phyloP scores from a whole-genome alignment of 495 filamentous ascomycete species.

The Neurospora africana region DNA sequence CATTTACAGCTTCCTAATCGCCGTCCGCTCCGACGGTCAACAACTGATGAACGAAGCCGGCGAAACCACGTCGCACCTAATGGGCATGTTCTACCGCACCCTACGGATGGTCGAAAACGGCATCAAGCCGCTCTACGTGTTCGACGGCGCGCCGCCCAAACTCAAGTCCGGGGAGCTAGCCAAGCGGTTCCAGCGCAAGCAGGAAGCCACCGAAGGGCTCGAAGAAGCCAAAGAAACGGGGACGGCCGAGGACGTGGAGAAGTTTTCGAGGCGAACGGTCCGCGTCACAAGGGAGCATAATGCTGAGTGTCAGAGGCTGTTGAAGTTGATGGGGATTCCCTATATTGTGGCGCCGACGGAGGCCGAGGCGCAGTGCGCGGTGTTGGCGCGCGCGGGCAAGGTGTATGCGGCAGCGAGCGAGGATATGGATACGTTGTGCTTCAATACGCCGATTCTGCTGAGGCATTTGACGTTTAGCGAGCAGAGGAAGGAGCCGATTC shows the following conservation, averaged over 20 bases:
- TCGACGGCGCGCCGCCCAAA: slow-evolving; percentile 92
- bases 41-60: slow-evolving; percentile 88
- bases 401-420: slow-evolving; percentile 94
- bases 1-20: slow-evolving; percentile 97
- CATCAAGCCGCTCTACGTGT: slow-evolving; percentile 96
- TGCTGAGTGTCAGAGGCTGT: slow-evolving; percentile 77
- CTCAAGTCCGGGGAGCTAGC: slow-evolving; percentile 93
- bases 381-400: slow-evolving; percentile 81
- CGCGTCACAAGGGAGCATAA: slow-evolving; percentile 96
- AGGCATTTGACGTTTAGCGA: slow-evolving; percentile 94
- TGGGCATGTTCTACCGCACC: slow-evolving; percentile 99
- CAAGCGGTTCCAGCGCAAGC: slow-evolving; percentile 83
- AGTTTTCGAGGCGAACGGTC: slow-evolving; percentile 91
- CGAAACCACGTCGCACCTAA: slow-evolving; percentile 93
- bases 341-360: slow-evolving; percentile 94
- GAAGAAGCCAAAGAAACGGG: slow-evolving; percentile 97
- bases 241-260: slow-evolving; percentile 93
- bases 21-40: slow-evolving; percentile 91
- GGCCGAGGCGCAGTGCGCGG: slow-evolving; percentile 93
- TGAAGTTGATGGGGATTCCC: slow-evolving; percentile 92
- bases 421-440: slow-evolving; percentile 98
- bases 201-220: slow-evolving; percentile 74
- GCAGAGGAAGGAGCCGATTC: slow-evolving; percentile 93
- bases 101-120: slow-evolving; percentile 97
- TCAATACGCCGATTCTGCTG: slow-evolving; percentile 81